Conservation (phyloP, 1,284 basidiomycete species). For the Pseudozyma hubeiensis region DNA sequence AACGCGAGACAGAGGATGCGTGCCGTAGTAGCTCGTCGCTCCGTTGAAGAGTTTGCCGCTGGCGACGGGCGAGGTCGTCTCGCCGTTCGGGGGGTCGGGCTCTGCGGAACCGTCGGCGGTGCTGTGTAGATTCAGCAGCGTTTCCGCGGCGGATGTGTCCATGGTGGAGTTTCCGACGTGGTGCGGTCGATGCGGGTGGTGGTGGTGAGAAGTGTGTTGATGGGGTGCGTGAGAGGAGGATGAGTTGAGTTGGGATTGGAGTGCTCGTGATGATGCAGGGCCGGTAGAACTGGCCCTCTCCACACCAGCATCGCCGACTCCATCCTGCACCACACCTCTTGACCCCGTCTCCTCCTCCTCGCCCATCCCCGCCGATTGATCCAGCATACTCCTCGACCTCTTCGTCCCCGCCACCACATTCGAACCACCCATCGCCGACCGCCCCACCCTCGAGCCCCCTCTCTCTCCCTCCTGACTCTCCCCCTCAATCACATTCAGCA, state of each 20-base stretch:
- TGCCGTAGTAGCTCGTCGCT: constrained; percentile 11
- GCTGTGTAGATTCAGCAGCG: constrained; percentile 40
- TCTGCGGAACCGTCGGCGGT: background rate
- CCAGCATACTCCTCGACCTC: constrained; percentile 31
- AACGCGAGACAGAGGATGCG: constrained; percentile 8
- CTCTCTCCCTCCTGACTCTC: constrained; percentile 8
- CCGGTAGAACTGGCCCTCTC: constrained; percentile 17
- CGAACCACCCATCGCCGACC: constrained; percentile 20
- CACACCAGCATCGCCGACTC: background rate
- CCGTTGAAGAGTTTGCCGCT: constrained; percentile 1
- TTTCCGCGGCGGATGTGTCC: constrained; percentile 41
- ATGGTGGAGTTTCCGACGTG: constrained; percentile 22
- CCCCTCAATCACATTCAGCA: constrained; percentile 47
- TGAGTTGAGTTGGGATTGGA: background rate
- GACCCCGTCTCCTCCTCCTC: constrained; percentile 10
- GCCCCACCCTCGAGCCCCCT: constrained; percentile 7
- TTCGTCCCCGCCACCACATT: constrained; percentile 29
- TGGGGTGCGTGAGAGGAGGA: background rate
- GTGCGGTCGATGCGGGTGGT: background rate
- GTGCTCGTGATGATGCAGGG: constrained; percentile 1
- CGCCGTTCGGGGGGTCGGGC: background rate
- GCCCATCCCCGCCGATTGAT: background rate
- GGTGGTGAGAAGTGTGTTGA: background rate
- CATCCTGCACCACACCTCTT: constrained; percentile 10
- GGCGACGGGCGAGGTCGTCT: constrained; percentile 11